Base-by-base conservation (phyloP, 163 green algal genomes). In the Chloromonas sp. region DNA sequence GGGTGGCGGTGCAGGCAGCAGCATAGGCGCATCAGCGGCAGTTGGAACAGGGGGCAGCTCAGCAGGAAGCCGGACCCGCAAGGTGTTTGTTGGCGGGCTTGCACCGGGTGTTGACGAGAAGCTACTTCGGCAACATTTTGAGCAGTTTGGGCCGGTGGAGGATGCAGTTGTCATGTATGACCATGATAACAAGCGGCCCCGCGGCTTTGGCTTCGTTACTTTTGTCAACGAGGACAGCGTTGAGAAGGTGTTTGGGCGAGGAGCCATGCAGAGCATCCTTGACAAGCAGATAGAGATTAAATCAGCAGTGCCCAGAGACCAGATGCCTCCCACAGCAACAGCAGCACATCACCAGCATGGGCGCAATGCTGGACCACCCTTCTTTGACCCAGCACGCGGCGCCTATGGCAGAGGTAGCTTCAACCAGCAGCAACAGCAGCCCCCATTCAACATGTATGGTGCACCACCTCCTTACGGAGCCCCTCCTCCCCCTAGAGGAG, bases 111-210 rank as follows among this genome's bases (percentile, higher is more conserved):
- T 98, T 11, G 96, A 98, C 83, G 97, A 99, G 84, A 83, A 86
- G 13, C 88, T 92, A 14, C 90, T 98, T 84, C 90, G 93, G 0
- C 83, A 91, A 60, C 96, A 98, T 87, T 99, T 99, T 88, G 94
- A 96, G 85, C 89, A 94, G 77, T 99, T 97, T 87, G 97, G 97
- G 3, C 89, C 93, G 14, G 93, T 97, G 8, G 95, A 99, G 58
- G 96, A 98, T 77, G 94, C 95, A 3, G 96, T 98, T 79, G 97
- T 99, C 62, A 99, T 99, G 97, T 98, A 97, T 87, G 96, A 99
- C 89, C 96, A 98, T 84, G 94, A 98, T 70, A 98, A 96, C 87
- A 94, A 95, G 85, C 90, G 97, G 36, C 96, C 97, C 0, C 90
- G 97, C 15, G 97, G 97, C 13, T 99, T 99, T 91, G 97, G 97